Evolutionary conservation across 805 yeast genomes (phyloP).

Genomic region (Myxozyma udenii): DNA sequence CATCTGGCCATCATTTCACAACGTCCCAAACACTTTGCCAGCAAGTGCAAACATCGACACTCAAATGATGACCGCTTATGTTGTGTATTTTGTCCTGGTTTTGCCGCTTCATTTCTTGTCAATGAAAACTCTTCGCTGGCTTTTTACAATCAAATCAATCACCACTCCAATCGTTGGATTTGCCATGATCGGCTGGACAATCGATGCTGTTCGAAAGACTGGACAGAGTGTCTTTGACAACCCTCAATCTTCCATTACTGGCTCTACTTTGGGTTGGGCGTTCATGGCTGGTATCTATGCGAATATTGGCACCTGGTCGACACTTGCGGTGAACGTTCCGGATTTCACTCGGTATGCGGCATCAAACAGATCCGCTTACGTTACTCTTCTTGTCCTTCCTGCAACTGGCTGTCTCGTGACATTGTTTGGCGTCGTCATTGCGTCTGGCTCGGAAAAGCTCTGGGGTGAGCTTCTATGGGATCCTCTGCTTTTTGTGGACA

Average conservation of each 20-base stretch:
- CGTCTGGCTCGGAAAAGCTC: constrained; percentile 17
- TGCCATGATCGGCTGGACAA: constrained; percentile 75
- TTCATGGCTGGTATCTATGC: constrained; percentile 56
- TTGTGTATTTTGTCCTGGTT: constrained; percentile 64
- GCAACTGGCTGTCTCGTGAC: constrained; percentile 17
- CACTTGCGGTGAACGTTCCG: constrained; percentile 49
- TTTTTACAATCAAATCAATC: constrained; percentile 77
- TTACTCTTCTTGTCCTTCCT: constrained; percentile 15
- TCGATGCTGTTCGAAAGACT: constrained; percentile 64
- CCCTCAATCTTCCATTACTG: constrained; percentile 43
- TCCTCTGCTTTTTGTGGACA: constrained; percentile 19
- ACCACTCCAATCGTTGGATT: constrained; percentile 80
- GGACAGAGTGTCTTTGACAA: constrained; percentile 35
- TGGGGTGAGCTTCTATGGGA: constrained; percentile 24
- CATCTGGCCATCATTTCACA: constrained; percentile 33
- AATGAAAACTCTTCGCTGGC: constrained; percentile 80
- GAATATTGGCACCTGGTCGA: constrained; percentile 29
- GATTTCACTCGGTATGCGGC: constrained; percentile 49
- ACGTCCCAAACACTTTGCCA: constrained; percentile 23
- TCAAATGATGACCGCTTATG: constrained; percentile 68
- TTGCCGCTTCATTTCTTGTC: constrained; percentile 78
- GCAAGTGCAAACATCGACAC: constrained; percentile 18
- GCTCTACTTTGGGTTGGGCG: constrained; percentile 78
- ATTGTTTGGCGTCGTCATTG: constrained; percentile 23
- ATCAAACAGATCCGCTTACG: constrained; percentile 35